A percentile compares a stretch with the other conserved stretches of the same genome.
Evolutionary conservation across 2,329 filamentous ascomycete genomes (phyloP).

Genomic region (Passalora sequoiae): DNA sequence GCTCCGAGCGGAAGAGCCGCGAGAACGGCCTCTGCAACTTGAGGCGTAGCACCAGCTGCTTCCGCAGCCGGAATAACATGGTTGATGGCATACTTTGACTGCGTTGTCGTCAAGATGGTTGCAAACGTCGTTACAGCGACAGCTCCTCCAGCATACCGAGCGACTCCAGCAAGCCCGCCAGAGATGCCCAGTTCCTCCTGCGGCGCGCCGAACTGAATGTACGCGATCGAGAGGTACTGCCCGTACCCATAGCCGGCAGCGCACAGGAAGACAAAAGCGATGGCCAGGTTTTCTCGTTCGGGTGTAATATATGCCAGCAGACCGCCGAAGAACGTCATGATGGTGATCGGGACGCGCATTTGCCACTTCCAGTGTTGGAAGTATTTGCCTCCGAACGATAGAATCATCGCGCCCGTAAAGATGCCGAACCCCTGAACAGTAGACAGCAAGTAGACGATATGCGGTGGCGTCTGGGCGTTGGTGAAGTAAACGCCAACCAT

Average conservation of each 20-base stretch:
- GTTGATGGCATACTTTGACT: conserved; percentile 4
- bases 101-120: conserved; percentile 9
- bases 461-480: background rate
- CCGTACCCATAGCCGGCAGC: conserved; percentile 45
- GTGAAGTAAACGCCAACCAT: conserved; percentile 11
- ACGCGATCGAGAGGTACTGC: conserved; percentile 45
- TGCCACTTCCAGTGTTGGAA: conserved; percentile 48
- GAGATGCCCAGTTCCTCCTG: conserved; percentile 46
- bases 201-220: conserved; percentile 47
- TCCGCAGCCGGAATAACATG: conserved; percentile 12
- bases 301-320: conserved; percentile 43
- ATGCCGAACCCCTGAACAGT: conserved; percentile 36
- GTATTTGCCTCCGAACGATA: conserved; percentile 37
- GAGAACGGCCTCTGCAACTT: conserved; percentile 7
- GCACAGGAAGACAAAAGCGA: conserved; percentile 45
- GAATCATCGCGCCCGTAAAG: conserved; percentile 28
- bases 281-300: conserved; percentile 40
- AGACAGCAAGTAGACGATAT: conserved; percentile 2
- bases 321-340: conserved; percentile 47
- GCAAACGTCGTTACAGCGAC: conserved; percentile 10
- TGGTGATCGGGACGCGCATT: conserved; percentile 36
- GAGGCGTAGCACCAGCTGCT: conserved; percentile 9
- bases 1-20: conserved; percentile 11
- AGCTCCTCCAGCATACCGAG: conserved; percentile 31
- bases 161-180: conserved; percentile 41